Evolutionary conservation across 108 stramenopile genomes (phyloP).

Genomic region (Skeletonema potamos): DNA sequence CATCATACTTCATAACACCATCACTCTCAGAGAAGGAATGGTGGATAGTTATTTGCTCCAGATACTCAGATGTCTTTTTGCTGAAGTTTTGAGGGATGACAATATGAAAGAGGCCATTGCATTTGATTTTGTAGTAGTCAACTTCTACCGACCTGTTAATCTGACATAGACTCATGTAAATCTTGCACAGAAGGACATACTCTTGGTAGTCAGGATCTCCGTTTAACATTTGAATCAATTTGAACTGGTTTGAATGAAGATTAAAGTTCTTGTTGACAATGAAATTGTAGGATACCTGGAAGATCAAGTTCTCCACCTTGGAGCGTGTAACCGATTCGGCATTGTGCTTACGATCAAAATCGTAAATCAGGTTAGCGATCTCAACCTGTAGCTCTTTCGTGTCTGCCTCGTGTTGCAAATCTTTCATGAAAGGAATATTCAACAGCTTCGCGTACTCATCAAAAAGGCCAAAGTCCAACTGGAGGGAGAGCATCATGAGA

Average conservation of each 20-base stretch:
- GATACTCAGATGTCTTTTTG: conserved; percentile 50
- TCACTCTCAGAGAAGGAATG: conserved; percentile 51
- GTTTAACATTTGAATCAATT: conserved; percentile 50
- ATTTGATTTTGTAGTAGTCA: conserved; percentile 57
- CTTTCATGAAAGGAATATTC: conserved; percentile 54
- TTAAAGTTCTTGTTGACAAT: conserved; percentile 53
- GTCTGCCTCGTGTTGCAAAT: conserved; percentile 49
- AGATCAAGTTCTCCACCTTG: conserved; percentile 51
- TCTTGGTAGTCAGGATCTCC: conserved; percentile 53
- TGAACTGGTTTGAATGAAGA: conserved; percentile 42
- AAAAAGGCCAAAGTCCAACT: conserved; percentile 56
- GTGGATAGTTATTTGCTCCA: conserved; percentile 41
- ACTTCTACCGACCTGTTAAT: conserved; percentile 63
- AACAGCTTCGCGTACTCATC: conserved; percentile 42
- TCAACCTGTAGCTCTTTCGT: conserved; percentile 53
- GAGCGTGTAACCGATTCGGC: conserved; percentile 48
- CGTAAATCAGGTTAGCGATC: conserved; percentile 52
- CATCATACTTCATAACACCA: conserved; percentile 55
- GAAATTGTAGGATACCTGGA: conserved; percentile 57
- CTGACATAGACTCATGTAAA: conserved; percentile 57
- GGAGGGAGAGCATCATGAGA: conserved; percentile 45
- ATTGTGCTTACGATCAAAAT: conserved; percentile 47
- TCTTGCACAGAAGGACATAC: conserved; percentile 55
- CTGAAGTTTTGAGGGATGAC: conserved; percentile 53
- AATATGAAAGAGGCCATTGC: conserved; percentile 46